These are phyloP conservation scores for Antrodiella citrinella DNA, from an alignment of 768 basidiomycete genomes.

Conservation along the genomic window DNA sequence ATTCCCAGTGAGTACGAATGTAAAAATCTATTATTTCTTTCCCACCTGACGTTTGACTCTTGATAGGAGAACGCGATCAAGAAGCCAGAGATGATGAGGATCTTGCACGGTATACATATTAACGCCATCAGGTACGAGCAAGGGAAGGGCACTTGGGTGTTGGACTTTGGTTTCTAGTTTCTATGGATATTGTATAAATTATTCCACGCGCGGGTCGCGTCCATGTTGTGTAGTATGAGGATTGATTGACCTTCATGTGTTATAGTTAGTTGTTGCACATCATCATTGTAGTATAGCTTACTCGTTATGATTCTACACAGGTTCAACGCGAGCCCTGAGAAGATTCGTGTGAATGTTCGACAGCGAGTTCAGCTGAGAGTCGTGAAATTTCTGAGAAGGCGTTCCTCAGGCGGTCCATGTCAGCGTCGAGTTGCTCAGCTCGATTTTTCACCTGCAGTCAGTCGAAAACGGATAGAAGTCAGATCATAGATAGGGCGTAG, in stretches of 20 bases:
- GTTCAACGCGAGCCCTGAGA: background rate
- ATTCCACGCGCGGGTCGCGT: background rate
- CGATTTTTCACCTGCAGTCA: conserved; percentile 70
- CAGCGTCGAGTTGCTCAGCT: conserved; percentile 77
- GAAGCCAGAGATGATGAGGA: background rate
- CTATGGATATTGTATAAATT: background rate
- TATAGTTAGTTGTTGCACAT: background rate
- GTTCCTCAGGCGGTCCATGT: conserved; percentile 70
- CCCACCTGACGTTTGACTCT: background rate
- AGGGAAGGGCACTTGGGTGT: background rate
- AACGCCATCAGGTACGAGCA: background rate
- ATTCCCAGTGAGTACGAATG: background rate
- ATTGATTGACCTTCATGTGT: background rate
- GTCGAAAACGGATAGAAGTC: no score
- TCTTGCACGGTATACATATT: background rate
- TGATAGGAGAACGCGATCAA: background rate
- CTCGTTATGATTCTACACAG: background rate
- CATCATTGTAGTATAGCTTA: background rate
- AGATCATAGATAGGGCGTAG: no score
- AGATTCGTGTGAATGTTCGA: conserved; percentile 5
- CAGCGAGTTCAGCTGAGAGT: conserved; percentile 57
- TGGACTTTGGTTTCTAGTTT: background rate
- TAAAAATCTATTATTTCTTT: background rate
- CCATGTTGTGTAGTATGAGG: background rate
- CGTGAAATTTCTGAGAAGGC: conserved; percentile 87